Evolutionary conservation across 78 protist genomes (phyloP).

Genomic region (Dictyostelium capitatum): DNA sequence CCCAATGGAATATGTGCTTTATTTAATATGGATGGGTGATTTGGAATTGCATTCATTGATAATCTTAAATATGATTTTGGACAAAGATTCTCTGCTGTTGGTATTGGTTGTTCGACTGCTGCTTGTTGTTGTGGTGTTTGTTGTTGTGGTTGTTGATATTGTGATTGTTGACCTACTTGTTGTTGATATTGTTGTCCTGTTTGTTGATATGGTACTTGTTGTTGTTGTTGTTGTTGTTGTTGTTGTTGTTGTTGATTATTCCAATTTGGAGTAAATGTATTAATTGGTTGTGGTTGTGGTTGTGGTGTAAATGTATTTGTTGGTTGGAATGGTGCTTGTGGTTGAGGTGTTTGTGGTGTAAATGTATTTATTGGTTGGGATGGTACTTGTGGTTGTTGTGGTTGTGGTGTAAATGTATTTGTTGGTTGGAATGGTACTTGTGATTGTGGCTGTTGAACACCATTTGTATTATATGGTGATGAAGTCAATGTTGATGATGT

Average conservation of each 20-base stretch:
- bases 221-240: conserved; percentile 4
- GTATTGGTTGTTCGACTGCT: background rate
- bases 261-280: background rate
- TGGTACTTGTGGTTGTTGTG: conserved; percentile 30
- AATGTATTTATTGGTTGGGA: background rate
- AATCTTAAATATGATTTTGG: conserved; percentile 69
- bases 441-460: background rate
- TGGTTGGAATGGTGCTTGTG: too few species aligned
- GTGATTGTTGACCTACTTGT: conserved; percentile 6
- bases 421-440: conserved; percentile 5
- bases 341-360: conserved; percentile 4
- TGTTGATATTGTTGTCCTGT: background rate
- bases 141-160: conserved; percentile 22
- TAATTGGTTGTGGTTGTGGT: background rate
- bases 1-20: conserved; percentile 81
- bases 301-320: background rate
- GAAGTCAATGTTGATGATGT: background rate
- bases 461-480: background rate
- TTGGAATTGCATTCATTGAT: conserved; percentile 79
- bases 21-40: conserved; percentile 12
- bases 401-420: conserved; percentile 19
- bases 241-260: background rate
- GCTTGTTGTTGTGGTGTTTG: conserved; percentile 19
- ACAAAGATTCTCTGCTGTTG: conserved; percentile 74
- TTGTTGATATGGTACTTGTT: conserved; percentile 1